Percentiles rank a stretch among this genome's conserved stretches.
Conservation (phyloP, 495 filamentous ascomycete genomes). For the Cercophora sp. region DNA sequence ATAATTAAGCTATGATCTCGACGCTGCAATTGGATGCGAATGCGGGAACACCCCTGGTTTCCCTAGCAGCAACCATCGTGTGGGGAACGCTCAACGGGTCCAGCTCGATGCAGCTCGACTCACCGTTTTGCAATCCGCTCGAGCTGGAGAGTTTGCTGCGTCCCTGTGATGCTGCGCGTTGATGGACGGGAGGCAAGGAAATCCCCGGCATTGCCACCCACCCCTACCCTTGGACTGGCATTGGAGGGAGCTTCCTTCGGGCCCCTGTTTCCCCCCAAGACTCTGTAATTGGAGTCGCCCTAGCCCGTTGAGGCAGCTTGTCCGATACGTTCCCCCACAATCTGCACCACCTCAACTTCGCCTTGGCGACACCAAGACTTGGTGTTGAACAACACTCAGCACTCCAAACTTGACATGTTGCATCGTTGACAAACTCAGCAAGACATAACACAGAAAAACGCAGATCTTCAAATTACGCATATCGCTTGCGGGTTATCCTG, state of each 20-base stretch:
- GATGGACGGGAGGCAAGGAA: not conserved
- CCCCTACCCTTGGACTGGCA: not conserved
- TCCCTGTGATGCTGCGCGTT: not conserved
- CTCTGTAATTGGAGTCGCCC: not conserved
- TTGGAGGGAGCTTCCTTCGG: not conserved
- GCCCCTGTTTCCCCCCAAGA: constrained; percentile 3
- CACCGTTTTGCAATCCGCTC: too few species aligned
- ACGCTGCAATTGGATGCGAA: too few species aligned
- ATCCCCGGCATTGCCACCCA: not conserved
- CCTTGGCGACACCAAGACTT: not conserved
- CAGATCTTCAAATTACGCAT: too few species aligned
- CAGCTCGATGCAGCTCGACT: not conserved
- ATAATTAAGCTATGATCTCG: too few species aligned
- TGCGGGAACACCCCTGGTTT: too few species aligned
- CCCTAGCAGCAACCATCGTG: too few species aligned
- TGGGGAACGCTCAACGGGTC: not conserved
- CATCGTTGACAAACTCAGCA: too few species aligned
- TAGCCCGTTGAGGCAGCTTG: constrained; percentile 11
- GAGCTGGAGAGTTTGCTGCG: not conserved
- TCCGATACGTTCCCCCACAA: constrained; percentile 7
- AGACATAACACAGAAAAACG: too few species aligned
- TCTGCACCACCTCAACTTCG: too few species aligned
- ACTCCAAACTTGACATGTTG: too few species aligned
- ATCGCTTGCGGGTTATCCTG: too few species aligned
- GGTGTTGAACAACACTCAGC: not conserved